These are phyloP conservation scores for Tetrahymena malaccensis DNA, from an alignment of 73 alveolate genomes.

Conservation along the genomic window DNA sequence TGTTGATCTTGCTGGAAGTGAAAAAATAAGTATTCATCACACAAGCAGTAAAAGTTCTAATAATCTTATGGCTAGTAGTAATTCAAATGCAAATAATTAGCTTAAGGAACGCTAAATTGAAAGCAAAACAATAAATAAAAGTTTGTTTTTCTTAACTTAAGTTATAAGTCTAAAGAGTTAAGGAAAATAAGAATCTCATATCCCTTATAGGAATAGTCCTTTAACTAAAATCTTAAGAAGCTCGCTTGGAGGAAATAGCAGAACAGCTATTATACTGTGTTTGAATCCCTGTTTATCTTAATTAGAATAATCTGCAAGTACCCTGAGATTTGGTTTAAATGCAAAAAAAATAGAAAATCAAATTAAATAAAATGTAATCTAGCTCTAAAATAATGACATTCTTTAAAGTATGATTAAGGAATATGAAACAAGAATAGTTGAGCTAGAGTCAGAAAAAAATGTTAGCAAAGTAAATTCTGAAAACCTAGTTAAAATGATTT, in stretches of 20 bases:
- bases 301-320: conserved; percentile 19
- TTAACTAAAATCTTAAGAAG: conserved; percentile 90
- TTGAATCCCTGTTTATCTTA: conserved; percentile 7
- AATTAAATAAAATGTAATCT: neutral
- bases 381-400: neutral
- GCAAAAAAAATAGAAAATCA: conserved; percentile 33
- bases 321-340: conserved; percentile 40
- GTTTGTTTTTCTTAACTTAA: conserved; percentile 70
- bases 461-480: neutral
- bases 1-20: conserved; percentile 98
- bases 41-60: neutral
- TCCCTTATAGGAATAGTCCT: conserved; percentile 91
- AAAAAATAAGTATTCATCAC: conserved; percentile 53
- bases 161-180: conserved; percentile 71
- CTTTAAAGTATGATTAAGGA: neutral
- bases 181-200: conserved; percentile 67
- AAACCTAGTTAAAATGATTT: neutral
- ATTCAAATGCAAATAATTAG: neutral
- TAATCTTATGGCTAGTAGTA: conserved; percentile 2
- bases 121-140: conserved; percentile 74
- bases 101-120: conserved; percentile 45
- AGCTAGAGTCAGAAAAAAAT: neutral
- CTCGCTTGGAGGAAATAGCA: conserved; percentile 93
- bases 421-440: neutral
- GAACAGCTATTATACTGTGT: conserved; percentile 88